A percentile compares a stretch with the other conserved stretches of the same genome.
phyloP scores from a whole-genome alignment of 305 asterid species.

The Petunia hybrid region DNA sequence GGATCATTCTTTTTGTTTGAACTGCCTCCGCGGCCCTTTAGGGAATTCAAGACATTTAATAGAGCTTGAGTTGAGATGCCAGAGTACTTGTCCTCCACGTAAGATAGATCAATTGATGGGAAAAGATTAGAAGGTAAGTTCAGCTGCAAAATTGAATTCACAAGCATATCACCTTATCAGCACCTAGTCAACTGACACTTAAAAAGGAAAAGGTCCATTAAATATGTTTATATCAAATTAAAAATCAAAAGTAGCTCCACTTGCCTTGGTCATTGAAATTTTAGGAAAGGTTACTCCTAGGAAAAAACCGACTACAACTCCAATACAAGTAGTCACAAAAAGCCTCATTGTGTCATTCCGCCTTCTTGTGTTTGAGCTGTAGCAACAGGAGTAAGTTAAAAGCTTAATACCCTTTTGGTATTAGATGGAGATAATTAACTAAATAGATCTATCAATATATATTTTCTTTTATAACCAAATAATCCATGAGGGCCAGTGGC shows the following conservation, averaged over 20 bases:
- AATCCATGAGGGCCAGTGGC: no score
- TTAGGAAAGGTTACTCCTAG: constrained; percentile 85
- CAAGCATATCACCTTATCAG: constrained; percentile 33
- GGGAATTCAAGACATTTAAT: constrained; percentile 77
- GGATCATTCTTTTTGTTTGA: constrained; percentile 51
- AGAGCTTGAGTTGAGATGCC: constrained; percentile 86
- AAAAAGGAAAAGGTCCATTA: neutral
- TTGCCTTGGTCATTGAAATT: constrained; percentile 73
- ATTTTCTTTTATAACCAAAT: no score
- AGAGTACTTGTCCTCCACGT: constrained; percentile 78
- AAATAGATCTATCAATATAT: constrained; percentile 2
- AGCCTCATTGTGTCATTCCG: constrained; percentile 81
- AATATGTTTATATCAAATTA: neutral
- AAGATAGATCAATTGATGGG: constrained; percentile 66
- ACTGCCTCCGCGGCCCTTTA: constrained; percentile 58
- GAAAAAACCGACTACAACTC: constrained; percentile 78
- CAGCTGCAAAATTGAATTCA: constrained; percentile 52
- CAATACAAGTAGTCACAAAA: constrained; percentile 68
- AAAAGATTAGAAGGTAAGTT: constrained; percentile 58
- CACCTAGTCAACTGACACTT: constrained; percentile 23
- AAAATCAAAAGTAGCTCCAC: constrained; percentile 32
- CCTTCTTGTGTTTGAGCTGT: constrained; percentile 61
- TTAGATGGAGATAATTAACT: neutral
- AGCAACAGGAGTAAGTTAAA: constrained; percentile 35
- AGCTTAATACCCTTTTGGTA: neutral